phyloP scores from a whole-genome alignment of 768 basidiomycete species.

The Holtermanniella nyarrowii region DNA sequence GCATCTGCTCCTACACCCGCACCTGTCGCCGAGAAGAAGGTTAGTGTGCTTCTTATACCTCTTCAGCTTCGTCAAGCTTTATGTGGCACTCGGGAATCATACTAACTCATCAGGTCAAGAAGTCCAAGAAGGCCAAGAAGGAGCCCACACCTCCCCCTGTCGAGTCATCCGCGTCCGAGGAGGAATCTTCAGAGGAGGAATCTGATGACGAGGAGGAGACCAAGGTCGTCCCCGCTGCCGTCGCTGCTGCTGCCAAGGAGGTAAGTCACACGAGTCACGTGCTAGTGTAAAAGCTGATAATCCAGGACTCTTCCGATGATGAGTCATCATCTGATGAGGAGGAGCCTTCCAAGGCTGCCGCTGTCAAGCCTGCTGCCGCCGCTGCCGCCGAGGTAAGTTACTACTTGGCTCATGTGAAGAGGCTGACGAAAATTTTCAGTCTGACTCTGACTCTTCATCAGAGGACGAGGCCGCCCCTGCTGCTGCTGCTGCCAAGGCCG shows the following conservation, averaged over 20 bases:
- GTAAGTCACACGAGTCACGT: slow-evolving; percentile 11
- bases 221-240: slow-evolving; percentile 12
- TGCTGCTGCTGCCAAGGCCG: slow-evolving; percentile 38
- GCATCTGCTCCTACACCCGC: slow-evolving; percentile 13
- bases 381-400: slow-evolving; percentile 37
- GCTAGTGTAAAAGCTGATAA: too few species aligned
- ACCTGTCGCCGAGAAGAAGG: slow-evolving; percentile 2
- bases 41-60: background rate
- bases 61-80: background rate
- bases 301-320: slow-evolving; percentile 5
- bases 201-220: slow-evolving; percentile 17
- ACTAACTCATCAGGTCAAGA: slow-evolving; percentile 14
- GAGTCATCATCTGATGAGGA: slow-evolving; percentile 41
- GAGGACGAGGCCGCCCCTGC: slow-evolving; percentile 32
- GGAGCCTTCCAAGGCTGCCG: slow-evolving; percentile 52
- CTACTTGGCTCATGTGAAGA: slow-evolving; percentile 29
- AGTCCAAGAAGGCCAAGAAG: slow-evolving; percentile 23
- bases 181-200: slow-evolving; percentile 13
- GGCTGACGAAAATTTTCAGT: slow-evolving; percentile 1
- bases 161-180: slow-evolving; percentile 21
- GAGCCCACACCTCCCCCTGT: slow-evolving; percentile 9
- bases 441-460: slow-evolving; percentile 16
- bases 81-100: slow-evolving; percentile 1
- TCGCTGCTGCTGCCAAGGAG: slow-evolving; percentile 6
- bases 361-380: slow-evolving; percentile 42